Conservation (phyloP, 306 rosid genomes). For the Comarum palustre region DNA sequence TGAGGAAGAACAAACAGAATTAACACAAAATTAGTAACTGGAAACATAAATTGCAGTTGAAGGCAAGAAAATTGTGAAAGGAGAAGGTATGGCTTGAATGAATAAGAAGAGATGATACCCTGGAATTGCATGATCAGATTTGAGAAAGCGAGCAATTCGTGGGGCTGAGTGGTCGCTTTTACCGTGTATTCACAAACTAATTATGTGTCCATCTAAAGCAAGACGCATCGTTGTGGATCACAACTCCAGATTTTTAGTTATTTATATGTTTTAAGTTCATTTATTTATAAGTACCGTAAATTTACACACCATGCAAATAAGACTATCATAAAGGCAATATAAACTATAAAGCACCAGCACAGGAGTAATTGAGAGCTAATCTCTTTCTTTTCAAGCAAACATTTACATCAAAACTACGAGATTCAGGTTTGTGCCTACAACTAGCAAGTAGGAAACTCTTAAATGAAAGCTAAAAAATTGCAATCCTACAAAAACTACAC, state of each 20-base stretch:
- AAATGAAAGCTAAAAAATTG: constrained; percentile 23
- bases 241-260: too few species aligned
- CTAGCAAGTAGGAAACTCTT: constrained; percentile 4
- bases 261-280: too few species aligned
- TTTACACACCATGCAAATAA: too few species aligned
- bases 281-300: too few species aligned
- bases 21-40: not conserved
- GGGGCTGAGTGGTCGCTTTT: constrained; percentile 7
- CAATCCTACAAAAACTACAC: constrained; percentile 31
- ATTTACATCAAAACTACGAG: constrained; percentile 36
- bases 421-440: constrained; percentile 20
- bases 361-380: not conserved
- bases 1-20: not conserved
- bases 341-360: too few species aligned
- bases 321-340: not conserved
- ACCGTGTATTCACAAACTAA: not conserved
- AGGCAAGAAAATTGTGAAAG: not conserved
- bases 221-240: not conserved
- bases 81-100: not conserved
- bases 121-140: not conserved
- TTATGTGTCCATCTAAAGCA: not conserved
- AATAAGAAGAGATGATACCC: not conserved
- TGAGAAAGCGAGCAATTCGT: not conserved
- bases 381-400: constrained; percentile 19
- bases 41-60: not conserved